A percentile compares a stretch with the other conserved stretches of the same genome.
Conservation (phyloP, 345 rosid genomes). For the Brassica carinata region DNA sequence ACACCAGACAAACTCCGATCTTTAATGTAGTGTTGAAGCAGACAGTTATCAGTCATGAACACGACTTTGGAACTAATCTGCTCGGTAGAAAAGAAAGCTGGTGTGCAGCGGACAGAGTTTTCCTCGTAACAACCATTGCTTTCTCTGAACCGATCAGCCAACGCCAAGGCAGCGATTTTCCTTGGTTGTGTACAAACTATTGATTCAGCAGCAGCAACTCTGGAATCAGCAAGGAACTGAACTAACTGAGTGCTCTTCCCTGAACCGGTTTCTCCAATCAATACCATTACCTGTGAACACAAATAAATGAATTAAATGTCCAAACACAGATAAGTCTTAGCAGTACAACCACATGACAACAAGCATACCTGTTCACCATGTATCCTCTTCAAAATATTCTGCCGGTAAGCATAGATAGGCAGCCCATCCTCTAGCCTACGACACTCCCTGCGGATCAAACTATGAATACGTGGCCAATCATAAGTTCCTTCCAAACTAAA, state of each 20-base stretch:
- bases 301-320: neutral
- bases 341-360: constrained; percentile 12
- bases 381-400: constrained; percentile 52
- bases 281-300: constrained; percentile 58
- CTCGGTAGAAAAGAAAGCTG: constrained; percentile 63
- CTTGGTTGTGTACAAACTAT: constrained; percentile 90
- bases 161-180: constrained; percentile 77
- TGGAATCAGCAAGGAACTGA: constrained; percentile 91
- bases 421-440: constrained; percentile 71
- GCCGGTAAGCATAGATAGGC: constrained; percentile 67
- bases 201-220: constrained; percentile 56
- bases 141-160: constrained; percentile 76
- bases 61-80: constrained; percentile 58
- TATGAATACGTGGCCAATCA: constrained; percentile 60
- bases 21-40: constrained; percentile 71
- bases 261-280: constrained; percentile 95
- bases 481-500: constrained; percentile 41
- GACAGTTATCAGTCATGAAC: constrained; percentile 85
- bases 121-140: constrained; percentile 62
- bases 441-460: constrained; percentile 64
- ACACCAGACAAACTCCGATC: constrained; percentile 70
- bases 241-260: constrained; percentile 95
- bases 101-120: constrained; percentile 51
- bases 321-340: neutral
- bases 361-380: constrained; percentile 54